Percentiles rank a stretch among this genome's conserved stretches.
Evolutionary conservation across 2,329 filamentous ascomycete species (phyloP).

Genomic region (Stromatinia cepivora): DNA sequence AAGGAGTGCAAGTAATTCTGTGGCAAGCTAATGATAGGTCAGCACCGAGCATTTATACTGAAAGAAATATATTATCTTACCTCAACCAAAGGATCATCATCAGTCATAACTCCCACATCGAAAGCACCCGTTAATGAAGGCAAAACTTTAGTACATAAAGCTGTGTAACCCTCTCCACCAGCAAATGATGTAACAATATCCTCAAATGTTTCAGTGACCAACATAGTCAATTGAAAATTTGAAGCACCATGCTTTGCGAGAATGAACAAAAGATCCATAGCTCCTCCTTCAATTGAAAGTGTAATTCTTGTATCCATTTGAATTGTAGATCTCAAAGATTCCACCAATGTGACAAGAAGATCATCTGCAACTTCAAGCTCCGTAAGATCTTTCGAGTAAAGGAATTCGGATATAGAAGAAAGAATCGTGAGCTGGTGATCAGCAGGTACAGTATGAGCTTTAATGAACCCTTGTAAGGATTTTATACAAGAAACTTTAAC

Average conservation of each 20-base stretch:
- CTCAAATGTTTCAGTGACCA: slow-evolving; percentile 89
- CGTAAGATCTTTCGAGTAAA: slow-evolving; percentile 75
- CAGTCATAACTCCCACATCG: slow-evolving; percentile 80
- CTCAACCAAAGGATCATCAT: slow-evolving; percentile 81
- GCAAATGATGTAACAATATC: slow-evolving; percentile 74
- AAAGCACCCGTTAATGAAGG: slow-evolving; percentile 87
- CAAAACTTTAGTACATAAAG: slow-evolving; percentile 80
- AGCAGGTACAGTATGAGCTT: slow-evolving; percentile 49
- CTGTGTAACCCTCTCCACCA: slow-evolving; percentile 68
- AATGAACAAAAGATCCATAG: slow-evolving; percentile 81
- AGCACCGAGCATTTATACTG: slow-evolving; percentile 27
- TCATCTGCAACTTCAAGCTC: slow-evolving; percentile 90
- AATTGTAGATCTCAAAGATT: slow-evolving; percentile 82
- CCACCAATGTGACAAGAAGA: slow-evolving; percentile 83
- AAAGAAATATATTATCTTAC: slow-evolving; percentile 44
- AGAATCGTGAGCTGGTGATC: slow-evolving; percentile 63
- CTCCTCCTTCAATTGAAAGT: slow-evolving; percentile 68
- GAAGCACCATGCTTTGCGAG: slow-evolving; percentile 84
- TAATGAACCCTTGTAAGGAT: slow-evolving; percentile 69
- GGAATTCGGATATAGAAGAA: slow-evolving; percentile 65
- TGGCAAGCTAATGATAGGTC: slow-evolving; percentile 60
- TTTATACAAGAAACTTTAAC: slow-evolving; percentile 92
- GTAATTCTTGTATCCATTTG: slow-evolving; percentile 74
- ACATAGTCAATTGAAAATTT: slow-evolving; percentile 87
- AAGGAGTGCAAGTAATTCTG: slow-evolving; percentile 78